phyloP scores from a whole-genome alignment of 106 monocot genomes.

The Posidonia australis region DNA sequence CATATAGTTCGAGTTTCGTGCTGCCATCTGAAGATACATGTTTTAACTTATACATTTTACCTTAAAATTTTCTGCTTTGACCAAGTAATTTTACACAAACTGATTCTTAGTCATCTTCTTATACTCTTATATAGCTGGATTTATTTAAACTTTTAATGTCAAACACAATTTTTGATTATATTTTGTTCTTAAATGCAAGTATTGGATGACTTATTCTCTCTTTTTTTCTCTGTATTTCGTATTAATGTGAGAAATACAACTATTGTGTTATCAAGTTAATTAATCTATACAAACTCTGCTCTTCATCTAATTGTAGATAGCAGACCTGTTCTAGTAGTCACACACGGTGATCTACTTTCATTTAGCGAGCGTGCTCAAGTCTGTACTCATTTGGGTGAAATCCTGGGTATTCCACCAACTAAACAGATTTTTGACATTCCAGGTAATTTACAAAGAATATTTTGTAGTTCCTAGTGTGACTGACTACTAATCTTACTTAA shows the following conservation, averaged over 20 bases:
- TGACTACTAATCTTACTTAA: not conserved
- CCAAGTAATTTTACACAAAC: too few species aligned
- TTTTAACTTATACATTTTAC: too few species aligned
- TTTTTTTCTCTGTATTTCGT: too few species aligned
- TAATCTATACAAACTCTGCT: not conserved
- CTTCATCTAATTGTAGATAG: conserved; percentile 21
- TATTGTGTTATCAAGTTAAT: not conserved
- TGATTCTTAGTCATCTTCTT: too few species aligned
- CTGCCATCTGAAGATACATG: too few species aligned
- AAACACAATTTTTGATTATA: too few species aligned
- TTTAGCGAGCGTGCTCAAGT: conserved; percentile 26
- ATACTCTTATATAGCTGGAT: too few species aligned
- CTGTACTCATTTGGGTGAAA: conserved; percentile 24
- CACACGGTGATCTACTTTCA: conserved; percentile 54
- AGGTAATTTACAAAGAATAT: conserved; percentile 17
- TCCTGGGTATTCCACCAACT: conserved; percentile 34
- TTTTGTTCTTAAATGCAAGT: too few species aligned
- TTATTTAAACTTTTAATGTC: too few species aligned
- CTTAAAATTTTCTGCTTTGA: too few species aligned
- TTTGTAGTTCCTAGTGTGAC: not conserved
- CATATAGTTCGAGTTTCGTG: too few species aligned
- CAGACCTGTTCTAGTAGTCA: conserved; percentile 53
- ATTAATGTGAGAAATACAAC: not conserved
- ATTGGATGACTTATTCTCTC: too few species aligned
- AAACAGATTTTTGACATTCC: conserved; percentile 60